Base-by-base conservation (phyloP, 1,284 basidiomycete genomes). In the Ceratobasidium sp. region DNA sequence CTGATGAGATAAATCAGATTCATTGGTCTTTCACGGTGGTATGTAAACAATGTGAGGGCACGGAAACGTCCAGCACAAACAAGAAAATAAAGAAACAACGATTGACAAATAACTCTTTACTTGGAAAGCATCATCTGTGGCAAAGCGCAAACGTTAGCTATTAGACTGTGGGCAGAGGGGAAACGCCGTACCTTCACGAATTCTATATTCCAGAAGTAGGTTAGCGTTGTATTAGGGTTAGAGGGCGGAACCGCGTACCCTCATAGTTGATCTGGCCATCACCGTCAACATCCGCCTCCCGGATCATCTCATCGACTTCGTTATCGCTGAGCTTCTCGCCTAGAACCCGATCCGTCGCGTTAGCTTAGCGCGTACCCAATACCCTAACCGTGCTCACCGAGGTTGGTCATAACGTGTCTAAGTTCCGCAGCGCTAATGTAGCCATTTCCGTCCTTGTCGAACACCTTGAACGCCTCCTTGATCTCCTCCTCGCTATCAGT, bases 391-490 rank as follows among this genome's bases (percentile, higher is more conserved):
- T 19, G 27, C 82, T 79, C 73, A 85, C 86, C 82, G 29, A 83
- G 75, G 78, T 81, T 82, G 71, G 78, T 86, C 86, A 87, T 87
- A 78, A 87, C 86, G 79, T 85, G 84, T 77, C 84, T 83, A 54
- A 89, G 82, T 81, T 89, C 88, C 31, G 87, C 87, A 50, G 87
- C 85, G 33, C 84, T 85, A 81, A 89, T 89, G 81, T 86, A 86
- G 22, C 87, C 88, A 79, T 89, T 87, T 75, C 87, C 87, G 80
- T 89, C 87, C 83, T 89, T 89, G 83, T 89, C 88, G 78, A 89
- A 89, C 64, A 89, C 87, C 83, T 88, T 88, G 85, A 89, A 89
- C 29, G 88, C 88, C 82, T 89, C 88, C 77, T 85, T 84, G 82
- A 89, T 88, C 82, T 89, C 88, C 80, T 89, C 88, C 80, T 89